Evolutionary conservation across 257 asterid species (phyloP).

Genomic region (Solanum pinnatisectum): DNA sequence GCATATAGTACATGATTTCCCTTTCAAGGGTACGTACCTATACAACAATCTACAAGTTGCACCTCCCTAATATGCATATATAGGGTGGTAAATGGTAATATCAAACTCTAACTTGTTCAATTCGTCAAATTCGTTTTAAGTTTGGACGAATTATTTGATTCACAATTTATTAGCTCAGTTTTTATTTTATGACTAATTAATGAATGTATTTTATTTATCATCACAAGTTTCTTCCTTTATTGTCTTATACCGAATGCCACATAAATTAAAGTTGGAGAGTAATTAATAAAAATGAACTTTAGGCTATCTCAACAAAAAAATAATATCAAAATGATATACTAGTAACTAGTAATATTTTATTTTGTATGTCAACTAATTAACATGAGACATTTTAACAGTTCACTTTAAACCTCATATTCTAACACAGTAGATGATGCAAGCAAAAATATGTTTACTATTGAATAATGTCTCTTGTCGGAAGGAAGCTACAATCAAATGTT

Average conservation of each 20-base stretch:
- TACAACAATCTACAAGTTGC: background rate
- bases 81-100: background rate
- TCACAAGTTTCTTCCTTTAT: background rate
- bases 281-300: background rate
- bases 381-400: background rate
- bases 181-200: background rate
- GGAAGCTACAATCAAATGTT: background rate
- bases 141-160: too few species aligned
- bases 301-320: background rate
- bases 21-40: background rate
- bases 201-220: background rate
- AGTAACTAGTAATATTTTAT: background rate
- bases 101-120: background rate
- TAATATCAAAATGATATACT: background rate
- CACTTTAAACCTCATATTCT: background rate
- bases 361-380: background rate
- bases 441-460: background rate
- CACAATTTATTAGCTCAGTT: too few species aligned
- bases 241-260: background rate
- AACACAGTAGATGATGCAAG: background rate
- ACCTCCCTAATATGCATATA: background rate
- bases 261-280: background rate
- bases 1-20: background rate
- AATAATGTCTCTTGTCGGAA: background rate
- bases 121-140: too few species aligned